Evolutionary conservation across 2,329 filamentous ascomycete genomes (phyloP).

Genomic region (Fusarium clavum): DNA sequence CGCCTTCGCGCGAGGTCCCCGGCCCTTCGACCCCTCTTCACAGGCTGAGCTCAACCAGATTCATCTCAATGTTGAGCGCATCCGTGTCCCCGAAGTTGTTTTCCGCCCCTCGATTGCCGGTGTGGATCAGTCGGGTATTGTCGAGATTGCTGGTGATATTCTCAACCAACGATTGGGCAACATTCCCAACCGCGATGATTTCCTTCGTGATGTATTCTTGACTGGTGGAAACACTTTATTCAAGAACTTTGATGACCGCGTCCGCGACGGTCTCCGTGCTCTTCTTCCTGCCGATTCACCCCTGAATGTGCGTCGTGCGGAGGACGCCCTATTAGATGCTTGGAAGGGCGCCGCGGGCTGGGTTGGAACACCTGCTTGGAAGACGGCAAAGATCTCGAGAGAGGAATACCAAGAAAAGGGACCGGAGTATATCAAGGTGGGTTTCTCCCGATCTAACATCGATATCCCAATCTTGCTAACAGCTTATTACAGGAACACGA

Average conservation of each 20-base stretch:
- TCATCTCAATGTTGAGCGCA: conserved; percentile 96
- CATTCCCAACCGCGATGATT: conserved; percentile 69
- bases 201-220: conserved; percentile 89
- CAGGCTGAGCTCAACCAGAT: conserved; percentile 86
- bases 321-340: conserved; percentile 83
- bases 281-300: conserved; percentile 76
- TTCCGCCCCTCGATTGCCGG: conserved; percentile 94
- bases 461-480: conserved; percentile 22
- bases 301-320: conserved; percentile 78
- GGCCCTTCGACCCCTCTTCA: conserved; percentile 83
- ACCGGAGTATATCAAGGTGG: conserved; percentile 88
- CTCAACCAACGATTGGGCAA: conserved; percentile 81
- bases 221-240: conserved; percentile 95
- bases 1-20: conserved; percentile 87
- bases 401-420: conserved; percentile 94
- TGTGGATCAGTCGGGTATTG: conserved; percentile 90
- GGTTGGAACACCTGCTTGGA: conserved; percentile 73
- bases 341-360: conserved; percentile 94
- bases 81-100: conserved; percentile 91
- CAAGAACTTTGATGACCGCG: conserved; percentile 83
- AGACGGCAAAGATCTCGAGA: conserved; percentile 74
- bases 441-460: conserved; percentile 37
- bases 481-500: conserved; percentile 67
- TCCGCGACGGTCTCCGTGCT: conserved; percentile 77
- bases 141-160: conserved; percentile 93